Evolutionary conservation across 495 filamentous ascomycete genomes (phyloP), one percentile per base, ranked within the genome.

Genomic region (Penicillium cinerascens): DNA sequence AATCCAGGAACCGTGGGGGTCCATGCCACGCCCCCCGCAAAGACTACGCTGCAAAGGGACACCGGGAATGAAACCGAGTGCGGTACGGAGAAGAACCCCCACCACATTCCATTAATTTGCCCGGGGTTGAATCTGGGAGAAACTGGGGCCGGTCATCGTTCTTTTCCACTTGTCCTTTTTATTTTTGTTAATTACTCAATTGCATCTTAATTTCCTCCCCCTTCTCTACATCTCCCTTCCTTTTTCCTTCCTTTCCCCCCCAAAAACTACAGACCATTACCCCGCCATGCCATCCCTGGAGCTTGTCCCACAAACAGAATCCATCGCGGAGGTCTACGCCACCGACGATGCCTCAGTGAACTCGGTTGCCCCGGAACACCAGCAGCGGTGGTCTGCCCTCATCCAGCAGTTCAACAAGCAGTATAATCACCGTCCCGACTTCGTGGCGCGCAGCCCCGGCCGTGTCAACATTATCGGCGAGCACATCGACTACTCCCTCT

Each of bases 381-480:
- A 75, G 60, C 46, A 65, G 41, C 78, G 93, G 64, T 97, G 91
- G 85, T 78, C 86, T 36, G 70, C 65, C 21, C 81, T 98, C 15
- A 70, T 91, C 25, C 70, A 75, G 33, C 80, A 80, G 51, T 98
- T 98, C 69, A 72, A 84, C 60, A 74, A 83, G 52, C 72, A 65
- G n/a, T 96, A 91, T 72, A 83, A 81, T 51, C 77, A 80, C 36
- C 74, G 69, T 11, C 84, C 92, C 2, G 80, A 90, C 39, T 97
- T 96, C 60, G 82, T 97, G 6, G 82, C 93, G 1, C 83, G 93
- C 42, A 95, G 91, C 51, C 93, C 93, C 0, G 93, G 93, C 44
- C 81, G 93, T 51, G 93, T 98, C 53, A 97, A 97, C 77, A 93
- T 98, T 67, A 97, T 98, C 61, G 93, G 93, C 65, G 93, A 98